Conservation (phyloP, 1,284 basidiomycete genomes). For the Ustilago nuda region DNA sequence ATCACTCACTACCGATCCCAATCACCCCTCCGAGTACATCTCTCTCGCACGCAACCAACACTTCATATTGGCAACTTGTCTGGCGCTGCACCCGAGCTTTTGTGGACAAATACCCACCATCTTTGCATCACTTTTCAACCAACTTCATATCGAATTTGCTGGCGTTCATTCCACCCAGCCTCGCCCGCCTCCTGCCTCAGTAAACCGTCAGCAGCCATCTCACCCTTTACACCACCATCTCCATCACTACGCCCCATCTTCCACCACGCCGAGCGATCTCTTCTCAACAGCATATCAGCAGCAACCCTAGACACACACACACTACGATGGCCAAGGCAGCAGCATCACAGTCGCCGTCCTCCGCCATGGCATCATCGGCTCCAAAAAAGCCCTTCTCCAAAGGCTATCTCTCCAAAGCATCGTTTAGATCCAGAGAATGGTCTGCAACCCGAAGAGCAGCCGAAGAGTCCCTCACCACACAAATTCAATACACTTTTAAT, state of each 20-base stretch:
- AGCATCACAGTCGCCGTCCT: conserved; percentile 20
- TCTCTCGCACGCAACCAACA: background rate
- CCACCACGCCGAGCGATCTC: background rate
- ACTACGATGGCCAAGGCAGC: conserved; percentile 29
- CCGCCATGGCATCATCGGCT: background rate
- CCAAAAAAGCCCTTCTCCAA: conserved; percentile 14
- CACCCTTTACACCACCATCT: background rate
- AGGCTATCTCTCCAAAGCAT: conserved; percentile 2
- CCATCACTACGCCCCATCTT: background rate
- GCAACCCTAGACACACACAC: background rate
- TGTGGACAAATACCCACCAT: background rate
- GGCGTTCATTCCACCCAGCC: background rate
- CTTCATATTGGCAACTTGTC: background rate
- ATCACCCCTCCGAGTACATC: background rate
- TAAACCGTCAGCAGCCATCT: too few relatives aligned
- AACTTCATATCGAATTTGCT: conserved; percentile 9
- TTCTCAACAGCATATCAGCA: background rate
- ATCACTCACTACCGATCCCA: too few relatives aligned
- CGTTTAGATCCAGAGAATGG: conserved; percentile 34
- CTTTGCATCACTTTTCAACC: conserved; percentile 4
- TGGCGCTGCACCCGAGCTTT: background rate
- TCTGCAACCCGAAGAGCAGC: conserved; percentile 46
- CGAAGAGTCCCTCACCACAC: conserved; percentile 33
- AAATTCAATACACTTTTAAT: conserved; percentile 54
- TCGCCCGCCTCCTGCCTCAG: background rate